Evolutionary conservation across 805 yeast genomes (phyloP).

Genomic region (Pichia manshurica): DNA sequence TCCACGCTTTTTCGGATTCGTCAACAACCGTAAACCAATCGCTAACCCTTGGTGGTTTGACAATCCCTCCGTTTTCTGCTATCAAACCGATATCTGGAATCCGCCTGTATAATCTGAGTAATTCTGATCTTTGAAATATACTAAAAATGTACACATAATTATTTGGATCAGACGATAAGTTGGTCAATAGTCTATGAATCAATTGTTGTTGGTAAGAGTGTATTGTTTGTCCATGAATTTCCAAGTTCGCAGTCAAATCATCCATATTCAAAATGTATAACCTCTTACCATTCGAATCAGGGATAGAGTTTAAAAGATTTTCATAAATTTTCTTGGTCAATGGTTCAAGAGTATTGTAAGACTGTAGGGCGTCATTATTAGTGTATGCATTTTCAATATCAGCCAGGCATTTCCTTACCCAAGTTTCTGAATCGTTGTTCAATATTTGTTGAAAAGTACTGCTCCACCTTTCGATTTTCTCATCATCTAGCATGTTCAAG

Average conservation of each 20-base stretch:
- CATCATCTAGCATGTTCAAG: slow-evolving; percentile 59
- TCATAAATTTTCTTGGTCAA: slow-evolving; percentile 33
- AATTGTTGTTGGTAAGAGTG: slow-evolving; percentile 57
- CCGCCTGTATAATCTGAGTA: slow-evolving; percentile 64
- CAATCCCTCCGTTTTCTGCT: slow-evolving; percentile 86
- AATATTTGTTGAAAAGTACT: slow-evolving; percentile 51
- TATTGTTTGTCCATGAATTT: slow-evolving; percentile 32
- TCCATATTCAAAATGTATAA: slow-evolving; percentile 51
- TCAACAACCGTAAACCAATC: slow-evolving; percentile 62
- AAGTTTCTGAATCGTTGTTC: slow-evolving; percentile 63
- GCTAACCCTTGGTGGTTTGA: slow-evolving; percentile 46
- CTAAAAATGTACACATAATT: slow-evolving; percentile 72
- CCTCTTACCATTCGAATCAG: slow-evolving; percentile 31
- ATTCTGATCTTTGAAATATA: slow-evolving; percentile 53
- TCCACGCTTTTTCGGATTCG: slow-evolving; percentile 53
- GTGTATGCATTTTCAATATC: slow-evolving; percentile 49
- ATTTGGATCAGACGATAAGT: slow-evolving; percentile 48
- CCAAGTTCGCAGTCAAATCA: slow-evolving; percentile 32
- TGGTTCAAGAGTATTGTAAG: slow-evolving; percentile 19
- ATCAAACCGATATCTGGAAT: slow-evolving; percentile 70
- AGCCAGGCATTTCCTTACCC: slow-evolving; percentile 59
- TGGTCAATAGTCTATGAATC: slow-evolving; percentile 50
- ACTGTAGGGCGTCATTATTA: slow-evolving; percentile 24
- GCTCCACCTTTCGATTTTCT: slow-evolving; percentile 57
- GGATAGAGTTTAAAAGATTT: slow-evolving; percentile 25